Conservation (phyloP, 2,329 filamentous ascomycete species). For the Talaromyces sp. region DNA sequence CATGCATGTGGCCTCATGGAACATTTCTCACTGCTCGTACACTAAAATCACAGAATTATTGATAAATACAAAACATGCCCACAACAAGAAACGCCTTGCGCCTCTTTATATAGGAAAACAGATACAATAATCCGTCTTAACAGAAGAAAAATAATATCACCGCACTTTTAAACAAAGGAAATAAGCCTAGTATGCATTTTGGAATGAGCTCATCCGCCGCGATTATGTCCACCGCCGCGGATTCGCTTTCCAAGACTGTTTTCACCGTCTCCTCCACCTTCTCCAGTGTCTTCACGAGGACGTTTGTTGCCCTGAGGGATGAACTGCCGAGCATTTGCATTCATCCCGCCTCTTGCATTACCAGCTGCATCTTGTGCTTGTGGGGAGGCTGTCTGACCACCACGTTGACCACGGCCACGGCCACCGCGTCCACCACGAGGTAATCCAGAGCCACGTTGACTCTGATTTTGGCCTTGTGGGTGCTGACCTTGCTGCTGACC, state of each 20-base stretch:
- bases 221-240: conserved; percentile 36
- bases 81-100: not conserved
- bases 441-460: conserved; percentile 9
- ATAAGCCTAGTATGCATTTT: conserved; percentile 5
- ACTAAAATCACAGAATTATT: not conserved
- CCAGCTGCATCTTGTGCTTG: conserved; percentile 24
- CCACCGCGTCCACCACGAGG: conserved; percentile 36
- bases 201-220: conserved; percentile 19
- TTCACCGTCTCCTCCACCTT: conserved; percentile 22
- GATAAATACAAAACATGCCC: not conserved
- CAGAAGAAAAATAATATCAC: not conserved
- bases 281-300: conserved; percentile 47
- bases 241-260: conserved; percentile 39
- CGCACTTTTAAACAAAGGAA: conserved; percentile 12
- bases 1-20: not conserved
- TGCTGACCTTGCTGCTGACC: conserved; percentile 7
- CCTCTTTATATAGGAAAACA: conserved; percentile 3
- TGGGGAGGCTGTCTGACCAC: conserved; percentile 23
- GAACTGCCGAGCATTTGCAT: conserved; percentile 49
- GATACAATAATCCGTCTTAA: not conserved
- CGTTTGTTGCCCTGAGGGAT: conserved; percentile 55
- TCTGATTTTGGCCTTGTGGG: not conserved
- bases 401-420: conserved; percentile 29
- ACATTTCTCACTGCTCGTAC: not conserved
- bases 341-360: conserved; percentile 38